Base-by-base conservation (phyloP, 345 rosid genomes). In the Anastatica hierochuntica region DNA sequence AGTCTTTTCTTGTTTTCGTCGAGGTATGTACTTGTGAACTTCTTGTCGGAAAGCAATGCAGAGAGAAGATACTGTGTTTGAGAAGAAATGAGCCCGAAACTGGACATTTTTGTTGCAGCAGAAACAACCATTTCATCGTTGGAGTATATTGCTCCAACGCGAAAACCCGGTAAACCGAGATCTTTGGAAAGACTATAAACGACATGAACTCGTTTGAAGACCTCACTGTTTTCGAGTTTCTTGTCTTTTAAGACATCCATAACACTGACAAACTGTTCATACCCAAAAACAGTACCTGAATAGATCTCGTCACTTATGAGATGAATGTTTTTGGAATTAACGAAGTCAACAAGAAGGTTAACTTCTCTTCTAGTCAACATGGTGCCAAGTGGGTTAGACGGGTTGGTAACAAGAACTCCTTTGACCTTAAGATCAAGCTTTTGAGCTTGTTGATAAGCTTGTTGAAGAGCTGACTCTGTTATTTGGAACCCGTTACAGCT, bases 121-220 rank as follows among this genome's bases (percentile, higher is more conserved):
- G 88, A 62, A 0, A 87, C 75, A 0, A 87, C 83, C 43, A 47
- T 49, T 31, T 75, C 72, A 41, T 90, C 74, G 49, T 84, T 69
- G 27, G 96, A 78, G 58, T 90, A 90, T 36, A 90, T 76, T 75
- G 74, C 70, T 30, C 96, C 97, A 1, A 82, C 89, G 1, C 95
- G 86, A 58, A 90, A 90, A 19, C 96, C 97, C 0, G 97, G 94
- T 2, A 90, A 77, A 18, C 97, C 96, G 0, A 90, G 74, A 48
- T 86, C 96, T 62, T 90, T 90, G 9, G 97, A 90, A 36, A 90
- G 76, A 36, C 96, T 82, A 63, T 74, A 84, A 26, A 90, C 92
- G 29, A 82, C 63, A 64, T 87, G 98, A 46, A 90, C 74, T 23
- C 79, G 68, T 1, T 58, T 46, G 36, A 68, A 46, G 57, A 10